These are phyloP conservation scores for Tetrahymena borealis DNA, from an alignment of 73 alveolate species.

Conservation along the genomic window DNA sequence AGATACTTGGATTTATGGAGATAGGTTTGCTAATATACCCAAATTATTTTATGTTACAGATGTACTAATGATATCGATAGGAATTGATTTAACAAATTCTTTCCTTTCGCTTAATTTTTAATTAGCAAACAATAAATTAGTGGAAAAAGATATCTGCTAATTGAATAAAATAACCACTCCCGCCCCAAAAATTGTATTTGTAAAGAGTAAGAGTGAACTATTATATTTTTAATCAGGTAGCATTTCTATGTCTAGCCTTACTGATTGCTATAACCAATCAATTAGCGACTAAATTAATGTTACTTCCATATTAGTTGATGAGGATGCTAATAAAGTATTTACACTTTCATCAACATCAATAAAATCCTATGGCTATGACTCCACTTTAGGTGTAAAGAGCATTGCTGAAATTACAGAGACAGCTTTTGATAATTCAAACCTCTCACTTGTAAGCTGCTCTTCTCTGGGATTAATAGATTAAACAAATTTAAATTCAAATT, in stretches of 20 bases:
- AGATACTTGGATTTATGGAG: not conserved
- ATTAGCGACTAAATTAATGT: not conserved
- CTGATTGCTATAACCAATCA: not conserved
- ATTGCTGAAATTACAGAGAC: not conserved
- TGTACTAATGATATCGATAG: not conserved
- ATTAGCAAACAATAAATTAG: not conserved
- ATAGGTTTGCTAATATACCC: not conserved
- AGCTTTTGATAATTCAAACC: not conserved
- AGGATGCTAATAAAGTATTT: not conserved
- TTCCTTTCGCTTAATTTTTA: not conserved
- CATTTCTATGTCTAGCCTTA: not conserved
- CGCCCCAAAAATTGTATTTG: not conserved
- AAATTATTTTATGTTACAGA: not conserved
- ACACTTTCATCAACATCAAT: not conserved
- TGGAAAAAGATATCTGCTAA: not conserved
- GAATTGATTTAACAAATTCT: not conserved
- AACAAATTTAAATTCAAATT: not conserved
- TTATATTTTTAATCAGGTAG: not conserved
- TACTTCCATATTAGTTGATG: not conserved
- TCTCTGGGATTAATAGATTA: not conserved
- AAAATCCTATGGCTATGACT: not conserved
- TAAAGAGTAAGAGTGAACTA: not conserved
- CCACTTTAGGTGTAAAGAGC: not conserved
- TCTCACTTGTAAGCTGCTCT: not conserved
- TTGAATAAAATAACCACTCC: not conserved